phyloP scores from a whole-genome alignment of 305 asterid genomes.

The Fraxinus angustifolia region DNA sequence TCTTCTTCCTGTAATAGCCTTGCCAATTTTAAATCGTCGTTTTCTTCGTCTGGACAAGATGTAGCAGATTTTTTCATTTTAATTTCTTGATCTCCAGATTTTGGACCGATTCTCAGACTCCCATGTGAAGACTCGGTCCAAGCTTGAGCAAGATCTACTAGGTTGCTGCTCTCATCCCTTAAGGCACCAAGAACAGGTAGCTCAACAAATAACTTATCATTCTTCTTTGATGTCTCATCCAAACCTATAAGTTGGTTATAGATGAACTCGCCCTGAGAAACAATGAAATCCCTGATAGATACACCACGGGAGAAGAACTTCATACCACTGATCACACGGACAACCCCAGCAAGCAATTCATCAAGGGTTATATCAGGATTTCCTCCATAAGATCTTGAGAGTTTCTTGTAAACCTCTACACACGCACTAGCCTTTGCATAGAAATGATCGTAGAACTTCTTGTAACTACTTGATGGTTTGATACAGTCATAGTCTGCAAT shows the following conservation, averaged over 20 bases:
- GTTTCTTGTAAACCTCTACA: conserved; percentile 71
- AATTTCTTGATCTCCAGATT: conserved; percentile 34
- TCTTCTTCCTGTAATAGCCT: conserved; percentile 82
- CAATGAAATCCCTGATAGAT: conserved; percentile 67
- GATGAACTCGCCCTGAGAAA: conserved; percentile 84
- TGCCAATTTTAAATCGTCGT: conserved; percentile 74
- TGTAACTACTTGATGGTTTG: conserved; percentile 74
- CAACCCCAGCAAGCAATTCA: conserved; percentile 88
- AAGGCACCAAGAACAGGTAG: conserved; percentile 62
- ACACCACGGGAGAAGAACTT: conserved; percentile 69
- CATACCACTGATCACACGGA: conserved; percentile 71
- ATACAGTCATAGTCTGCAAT: conserved; percentile 83
- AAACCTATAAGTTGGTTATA: conserved; percentile 79
- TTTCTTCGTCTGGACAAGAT: conserved; percentile 47
- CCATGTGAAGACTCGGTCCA: conserved; percentile 39
- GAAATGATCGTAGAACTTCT: conserved; percentile 69
- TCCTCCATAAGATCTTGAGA: conserved; percentile 69
- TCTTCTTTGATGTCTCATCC: conserved; percentile 73
- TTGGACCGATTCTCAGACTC: conserved; percentile 52
- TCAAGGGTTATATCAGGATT: conserved; percentile 60
- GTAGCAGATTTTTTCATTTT: conserved; percentile 23
- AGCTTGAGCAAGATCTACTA: conserved; percentile 30
- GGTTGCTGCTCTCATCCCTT: conserved; percentile 55
- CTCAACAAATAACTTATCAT: conserved; percentile 54
- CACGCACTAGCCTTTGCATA: conserved; percentile 80